phyloP scores from a whole-genome alignment of 768 basidiomycete species.

The Boletus barrowsii region DNA sequence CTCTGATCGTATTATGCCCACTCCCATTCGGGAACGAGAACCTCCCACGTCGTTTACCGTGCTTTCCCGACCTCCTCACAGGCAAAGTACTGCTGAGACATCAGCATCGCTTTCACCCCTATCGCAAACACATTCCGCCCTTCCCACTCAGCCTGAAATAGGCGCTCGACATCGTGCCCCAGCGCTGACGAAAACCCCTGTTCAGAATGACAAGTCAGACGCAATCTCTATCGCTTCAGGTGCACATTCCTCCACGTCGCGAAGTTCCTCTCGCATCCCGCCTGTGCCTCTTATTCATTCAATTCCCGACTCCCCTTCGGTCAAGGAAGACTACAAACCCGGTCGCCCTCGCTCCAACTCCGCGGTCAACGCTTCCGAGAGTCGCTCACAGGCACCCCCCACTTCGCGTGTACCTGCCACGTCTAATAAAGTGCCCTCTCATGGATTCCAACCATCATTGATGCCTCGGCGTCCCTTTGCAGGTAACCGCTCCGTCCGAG shows the following conservation, averaged over 20 bases:
- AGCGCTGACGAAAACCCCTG: slow-evolving; percentile 1
- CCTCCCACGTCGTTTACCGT: slow-evolving; percentile 61
- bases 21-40: slow-evolving; percentile 54
- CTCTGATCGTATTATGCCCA: slow-evolving; percentile 40
- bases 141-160: slow-evolving; percentile 13
- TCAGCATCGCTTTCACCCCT: slow-evolving; percentile 8
- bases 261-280: slow-evolving; percentile 25
- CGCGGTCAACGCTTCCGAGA: slow-evolving; percentile 5
- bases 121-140: background rate
- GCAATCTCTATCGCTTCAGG: slow-evolving; percentile 22
- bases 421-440: slow-evolving; percentile 24
- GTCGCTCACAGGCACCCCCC: slow-evolving; percentile 13
- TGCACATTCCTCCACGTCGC: slow-evolving; percentile 21
- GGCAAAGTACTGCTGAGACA: slow-evolving; percentile 25
- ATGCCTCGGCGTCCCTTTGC: slow-evolving; percentile 57
- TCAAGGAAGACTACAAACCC: slow-evolving; percentile 20
- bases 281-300: slow-evolving; percentile 30
- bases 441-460: slow-evolving; percentile 21
- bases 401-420: slow-evolving; percentile 5
- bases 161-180: slow-evolving; percentile 12
- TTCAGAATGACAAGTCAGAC: slow-evolving; percentile 28
- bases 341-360: slow-evolving; percentile 13
- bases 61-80: slow-evolving; percentile 52
- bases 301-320: slow-evolving; percentile 33
- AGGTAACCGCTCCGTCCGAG: slow-evolving; percentile 31